phyloP scores from a whole-genome alignment of 2,329 filamentous ascomycete genomes.

The Dactylellina cionopaga region DNA sequence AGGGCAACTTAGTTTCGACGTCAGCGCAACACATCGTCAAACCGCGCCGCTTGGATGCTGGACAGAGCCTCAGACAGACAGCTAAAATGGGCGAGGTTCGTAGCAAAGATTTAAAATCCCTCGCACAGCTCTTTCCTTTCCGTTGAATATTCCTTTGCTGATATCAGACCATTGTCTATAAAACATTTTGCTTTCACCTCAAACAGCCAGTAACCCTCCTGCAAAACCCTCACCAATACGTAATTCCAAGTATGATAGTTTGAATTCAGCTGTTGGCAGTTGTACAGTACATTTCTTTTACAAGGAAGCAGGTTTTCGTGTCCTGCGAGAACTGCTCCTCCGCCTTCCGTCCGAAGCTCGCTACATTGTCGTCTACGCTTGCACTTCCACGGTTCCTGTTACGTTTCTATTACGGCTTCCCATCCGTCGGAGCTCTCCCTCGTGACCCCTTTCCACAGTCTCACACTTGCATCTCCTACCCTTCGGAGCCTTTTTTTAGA shows the following conservation, averaged over 20 bases:
- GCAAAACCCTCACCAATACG: too few species aligned
- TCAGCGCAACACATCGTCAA: conserved; percentile 47
- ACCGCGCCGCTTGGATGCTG: background rate
- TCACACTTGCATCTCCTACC: conserved; percentile 45
- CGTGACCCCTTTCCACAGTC: conserved; percentile 40
- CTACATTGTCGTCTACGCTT: conserved; percentile 34
- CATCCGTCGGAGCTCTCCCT: conserved; percentile 35
- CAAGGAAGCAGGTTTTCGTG: conserved; percentile 20
- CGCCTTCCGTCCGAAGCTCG: conserved; percentile 27
- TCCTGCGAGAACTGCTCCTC: background rate
- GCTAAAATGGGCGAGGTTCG: too few species aligned
- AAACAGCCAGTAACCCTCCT: too few species aligned
- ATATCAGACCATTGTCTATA: too few species aligned
- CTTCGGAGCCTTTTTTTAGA: conserved; percentile 51
- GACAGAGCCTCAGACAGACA: conserved; percentile 5
- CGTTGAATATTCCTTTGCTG: too few species aligned
- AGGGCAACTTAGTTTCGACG: conserved; percentile 45
- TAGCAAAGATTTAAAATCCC: too few species aligned
- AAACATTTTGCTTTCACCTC: too few species aligned
- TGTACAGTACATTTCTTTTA: background rate
- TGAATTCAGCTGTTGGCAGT: background rate
- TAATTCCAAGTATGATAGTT: too few species aligned
- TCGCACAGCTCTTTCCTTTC: too few species aligned
- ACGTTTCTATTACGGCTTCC: conserved; percentile 52
- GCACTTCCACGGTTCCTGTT: conserved; percentile 41